These are phyloP conservation scores for Gymnopilus junonius DNA, from an alignment of 768 basidiomycete species.

Conservation along the genomic window DNA sequence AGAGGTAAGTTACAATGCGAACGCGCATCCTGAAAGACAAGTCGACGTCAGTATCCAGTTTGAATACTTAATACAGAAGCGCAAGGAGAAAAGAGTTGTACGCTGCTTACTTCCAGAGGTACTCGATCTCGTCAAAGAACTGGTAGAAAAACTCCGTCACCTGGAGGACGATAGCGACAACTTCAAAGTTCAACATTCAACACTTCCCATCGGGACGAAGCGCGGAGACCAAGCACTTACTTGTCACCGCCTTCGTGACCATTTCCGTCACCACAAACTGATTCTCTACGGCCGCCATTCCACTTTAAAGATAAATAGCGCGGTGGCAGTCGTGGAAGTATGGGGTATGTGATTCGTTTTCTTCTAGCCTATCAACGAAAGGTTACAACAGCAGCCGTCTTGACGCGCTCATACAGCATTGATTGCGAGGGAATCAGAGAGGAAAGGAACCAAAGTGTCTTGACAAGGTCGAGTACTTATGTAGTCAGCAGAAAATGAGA, in stretches of 20 bases:
- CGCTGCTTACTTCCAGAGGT: constrained; percentile 12
- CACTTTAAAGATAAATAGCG: neutral
- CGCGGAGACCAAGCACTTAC: neutral
- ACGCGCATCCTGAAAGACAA: constrained; percentile 4
- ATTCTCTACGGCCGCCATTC: neutral
- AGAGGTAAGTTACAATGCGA: constrained; percentile 16
- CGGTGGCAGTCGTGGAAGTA: neutral
- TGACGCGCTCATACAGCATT: neutral
- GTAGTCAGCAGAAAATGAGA: neutral
- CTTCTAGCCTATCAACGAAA: neutral
- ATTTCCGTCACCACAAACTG: neutral
- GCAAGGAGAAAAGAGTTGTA: neutral
- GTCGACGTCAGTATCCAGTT: neutral
- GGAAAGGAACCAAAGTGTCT: neutral
- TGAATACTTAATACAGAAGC: no score
- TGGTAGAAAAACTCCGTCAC: constrained; percentile 10
- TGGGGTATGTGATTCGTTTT: neutral
- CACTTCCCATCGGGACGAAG: neutral
- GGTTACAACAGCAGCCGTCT: neutral
- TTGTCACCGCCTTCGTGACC: neutral
- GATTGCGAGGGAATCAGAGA: neutral
- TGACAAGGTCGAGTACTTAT: neutral
- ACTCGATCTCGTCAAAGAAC: constrained; percentile 13
- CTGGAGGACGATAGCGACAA: constrained; percentile 13
- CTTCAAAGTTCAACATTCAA: neutral